Evolutionary conservation across 805 yeast genomes (phyloP), one percentile per base, ranked within the genome.

Genomic region (Candida ulmi): DNA sequence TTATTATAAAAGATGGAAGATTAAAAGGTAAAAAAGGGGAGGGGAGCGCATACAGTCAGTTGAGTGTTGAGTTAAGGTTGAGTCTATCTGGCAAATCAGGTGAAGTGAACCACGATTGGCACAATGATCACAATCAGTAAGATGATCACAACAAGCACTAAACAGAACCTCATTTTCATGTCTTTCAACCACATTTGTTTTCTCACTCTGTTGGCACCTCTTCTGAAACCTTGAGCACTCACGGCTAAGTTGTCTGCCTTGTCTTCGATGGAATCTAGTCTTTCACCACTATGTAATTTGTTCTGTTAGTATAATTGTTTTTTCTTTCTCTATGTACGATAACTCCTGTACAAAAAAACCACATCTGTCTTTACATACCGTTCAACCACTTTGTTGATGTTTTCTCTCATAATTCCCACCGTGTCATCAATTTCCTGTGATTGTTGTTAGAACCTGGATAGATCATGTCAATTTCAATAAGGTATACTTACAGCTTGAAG

Each of bases 131-230:
- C 95, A 40, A 91, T 84, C 42, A 91, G 66, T 51, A 91, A 66
- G 38, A 90, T 78, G 57, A 91, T 79, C 38, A 93, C 80, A 23
- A 83, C 84, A 35, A 83, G 78, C 43, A 90, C 82, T 42, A 86
- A 66, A 65, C 98, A 91, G 71, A 90, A 69, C 64, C 95, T 83
- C 91, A 93, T 84, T 71, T 93, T 93, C 78, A 93, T 75, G 62
- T 91, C 96, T 65, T 93, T 91, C 85, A 95, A 86, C 98, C 98
- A 91, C 97, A 91, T 91, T 60, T 90, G 95, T 65, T 90, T 91
- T 67, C 99, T 85, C 35, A 91, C 97, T 54, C 95, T 81, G 68
- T 91, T 91, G 43, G 99, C 98, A 30, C 96, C 95, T 61, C 95
- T 78, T 61, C 95, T 87, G 71, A 93, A 91, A 28, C 95, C 93